phyloP scores from a whole-genome alignment of 305 asterid genomes.

The Euphrasia arctica region DNA sequence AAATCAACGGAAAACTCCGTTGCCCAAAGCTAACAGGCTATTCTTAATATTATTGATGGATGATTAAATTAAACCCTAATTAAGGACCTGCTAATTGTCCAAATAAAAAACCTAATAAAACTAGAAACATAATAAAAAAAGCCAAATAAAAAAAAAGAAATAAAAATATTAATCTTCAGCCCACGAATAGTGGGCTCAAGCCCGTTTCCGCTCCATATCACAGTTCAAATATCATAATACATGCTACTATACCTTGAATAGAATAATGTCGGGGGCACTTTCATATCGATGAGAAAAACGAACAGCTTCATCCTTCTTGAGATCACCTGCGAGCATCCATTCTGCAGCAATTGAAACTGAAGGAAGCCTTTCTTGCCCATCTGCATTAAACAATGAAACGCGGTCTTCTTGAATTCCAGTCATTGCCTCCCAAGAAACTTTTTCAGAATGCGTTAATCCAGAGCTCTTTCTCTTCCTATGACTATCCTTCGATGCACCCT shows the following conservation, averaged over 20 bases:
- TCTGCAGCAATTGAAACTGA: constrained; percentile 84
- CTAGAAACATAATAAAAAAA: no score
- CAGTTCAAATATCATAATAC: not conserved
- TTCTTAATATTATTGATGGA: no score
- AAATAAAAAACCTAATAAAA: no score
- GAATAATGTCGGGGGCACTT: constrained; percentile 91
- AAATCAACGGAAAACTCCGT: no score
- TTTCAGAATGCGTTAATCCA: constrained; percentile 79
- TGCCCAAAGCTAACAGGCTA: no score
- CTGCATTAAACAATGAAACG: constrained; percentile 60
- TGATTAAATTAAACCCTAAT: no score
- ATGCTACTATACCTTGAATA: constrained; percentile 72
- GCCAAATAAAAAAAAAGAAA: no score
- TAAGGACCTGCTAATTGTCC: no score
- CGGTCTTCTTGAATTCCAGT: constrained; percentile 95
- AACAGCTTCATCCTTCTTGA: constrained; percentile 79
- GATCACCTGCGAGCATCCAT: constrained; percentile 98
- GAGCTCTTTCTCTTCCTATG: constrained; percentile 94
- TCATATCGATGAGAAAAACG: constrained; percentile 94
- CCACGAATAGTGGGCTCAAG: no score
- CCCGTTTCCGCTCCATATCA: not conserved
- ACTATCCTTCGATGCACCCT: constrained; percentile 68
- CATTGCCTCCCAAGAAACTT: constrained; percentile 93
- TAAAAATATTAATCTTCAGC: no score
- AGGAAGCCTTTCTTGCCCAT: constrained; percentile 97